Conservation (phyloP, 2,329 filamentous ascomycete species). For the Parascedosporium putredinis region DNA sequence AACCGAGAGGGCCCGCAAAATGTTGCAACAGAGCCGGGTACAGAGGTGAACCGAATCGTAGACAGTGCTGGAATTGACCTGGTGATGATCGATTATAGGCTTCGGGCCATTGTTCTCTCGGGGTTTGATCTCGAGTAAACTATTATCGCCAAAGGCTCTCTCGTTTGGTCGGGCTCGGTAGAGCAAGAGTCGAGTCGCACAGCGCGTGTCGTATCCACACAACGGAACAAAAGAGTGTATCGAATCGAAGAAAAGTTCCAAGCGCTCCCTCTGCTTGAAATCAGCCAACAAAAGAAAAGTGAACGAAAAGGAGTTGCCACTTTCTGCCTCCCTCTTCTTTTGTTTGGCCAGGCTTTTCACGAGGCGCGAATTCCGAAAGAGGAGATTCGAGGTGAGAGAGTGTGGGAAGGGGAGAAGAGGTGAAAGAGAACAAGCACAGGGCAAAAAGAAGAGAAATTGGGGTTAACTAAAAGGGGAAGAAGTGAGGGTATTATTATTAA, state of each 20-base stretch:
- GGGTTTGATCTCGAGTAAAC: neutral
- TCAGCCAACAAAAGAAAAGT: no score
- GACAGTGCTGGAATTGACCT: neutral
- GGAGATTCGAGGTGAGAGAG: no score
- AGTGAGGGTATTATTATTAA: conserved; percentile 3
- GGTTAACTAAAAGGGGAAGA: neutral
- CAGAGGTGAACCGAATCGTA: no score
- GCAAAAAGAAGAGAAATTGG: neutral
- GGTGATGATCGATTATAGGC: neutral
- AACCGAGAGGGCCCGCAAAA: no score
- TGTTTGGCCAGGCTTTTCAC: neutral
- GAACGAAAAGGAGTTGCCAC: neutral
- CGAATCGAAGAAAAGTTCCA: neutral
- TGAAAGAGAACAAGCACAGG: neutral
- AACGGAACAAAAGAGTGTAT: neutral
- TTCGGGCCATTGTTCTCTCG: neutral
- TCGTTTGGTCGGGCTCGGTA: no score
- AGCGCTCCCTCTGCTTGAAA: neutral
- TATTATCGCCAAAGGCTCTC: neutral
- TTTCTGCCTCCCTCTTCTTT: neutral
- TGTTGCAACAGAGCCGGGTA: no score
- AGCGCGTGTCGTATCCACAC: no score
- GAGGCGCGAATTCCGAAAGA: neutral
- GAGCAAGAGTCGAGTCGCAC: no score
- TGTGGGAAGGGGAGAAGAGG: no score